These are phyloP conservation scores for Debaryomyces sp. DNA, from an alignment of 1,139 yeast genomes.

Conservation along the genomic window DNA sequence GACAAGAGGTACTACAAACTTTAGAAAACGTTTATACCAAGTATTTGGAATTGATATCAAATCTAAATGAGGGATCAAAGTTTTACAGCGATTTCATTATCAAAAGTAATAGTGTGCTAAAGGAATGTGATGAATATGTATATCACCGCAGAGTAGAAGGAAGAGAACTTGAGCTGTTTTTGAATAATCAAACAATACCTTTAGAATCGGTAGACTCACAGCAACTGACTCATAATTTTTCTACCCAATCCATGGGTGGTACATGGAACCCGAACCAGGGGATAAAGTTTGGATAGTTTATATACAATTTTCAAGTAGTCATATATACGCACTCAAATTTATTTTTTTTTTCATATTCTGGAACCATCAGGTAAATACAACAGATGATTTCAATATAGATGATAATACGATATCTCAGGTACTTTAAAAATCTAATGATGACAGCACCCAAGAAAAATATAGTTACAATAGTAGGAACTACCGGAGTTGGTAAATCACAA, in stretches of 20 bases:
- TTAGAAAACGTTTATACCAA: slow-evolving; percentile 57
- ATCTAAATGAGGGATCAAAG: slow-evolving; percentile 67
- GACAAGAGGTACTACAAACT: slow-evolving; percentile 55
- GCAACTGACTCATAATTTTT: background rate
- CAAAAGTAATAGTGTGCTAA: slow-evolving; percentile 49
- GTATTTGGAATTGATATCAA: slow-evolving; percentile 58
- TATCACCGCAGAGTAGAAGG: slow-evolving; percentile 56
- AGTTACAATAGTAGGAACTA: slow-evolving; percentile 86
- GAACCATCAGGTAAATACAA: background rate
- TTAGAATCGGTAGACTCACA: background rate
- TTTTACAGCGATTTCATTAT: slow-evolving; percentile 68
- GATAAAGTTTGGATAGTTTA: slow-evolving; percentile 27
- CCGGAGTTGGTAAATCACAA: slow-evolving; percentile 98
- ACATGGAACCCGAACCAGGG: slow-evolving; percentile 38
- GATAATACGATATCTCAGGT: slow-evolving; percentile 21
- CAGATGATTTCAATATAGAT: background rate
- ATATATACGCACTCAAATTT: background rate
- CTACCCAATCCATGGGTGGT: slow-evolving; percentile 17
- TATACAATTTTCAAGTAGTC: background rate
- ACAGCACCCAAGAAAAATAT: slow-evolving; percentile 41
- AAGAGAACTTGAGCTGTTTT: slow-evolving; percentile 42
- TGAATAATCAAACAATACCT: slow-evolving; percentile 6
- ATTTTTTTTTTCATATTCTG: slow-evolving; percentile 3
- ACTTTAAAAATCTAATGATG: slow-evolving; percentile 26
- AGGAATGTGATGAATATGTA: slow-evolving; percentile 59